These are phyloP conservation scores for Neonothopanus nambi DNA, from an alignment of 1,284 basidiomycete genomes.

Conservation along the genomic window DNA sequence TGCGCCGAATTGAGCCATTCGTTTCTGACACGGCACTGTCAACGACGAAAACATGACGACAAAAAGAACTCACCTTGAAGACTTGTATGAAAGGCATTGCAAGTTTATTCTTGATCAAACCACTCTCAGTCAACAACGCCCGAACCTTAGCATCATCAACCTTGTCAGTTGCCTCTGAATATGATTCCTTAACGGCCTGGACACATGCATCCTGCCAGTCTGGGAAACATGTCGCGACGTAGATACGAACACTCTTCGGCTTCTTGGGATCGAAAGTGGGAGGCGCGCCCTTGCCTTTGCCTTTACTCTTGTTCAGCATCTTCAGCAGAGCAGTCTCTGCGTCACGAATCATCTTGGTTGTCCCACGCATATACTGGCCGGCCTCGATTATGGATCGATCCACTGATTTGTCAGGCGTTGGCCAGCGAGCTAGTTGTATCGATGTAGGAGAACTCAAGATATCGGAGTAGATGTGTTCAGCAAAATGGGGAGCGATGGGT, in stretches of 20 bases:
- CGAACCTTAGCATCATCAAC: conserved; percentile 88
- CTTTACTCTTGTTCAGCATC: conserved; percentile 70
- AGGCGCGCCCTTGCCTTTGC: conserved; percentile 38
- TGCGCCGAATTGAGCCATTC: conserved; percentile 79
- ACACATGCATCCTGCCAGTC: conserved; percentile 92
- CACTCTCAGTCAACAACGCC: conserved; percentile 68
- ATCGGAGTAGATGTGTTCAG: conserved; percentile 87
- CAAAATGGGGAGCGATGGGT: conserved; percentile 94
- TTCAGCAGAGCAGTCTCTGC: conserved; percentile 81
- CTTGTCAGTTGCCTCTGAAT: conserved; percentile 56
- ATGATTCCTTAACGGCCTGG: conserved; percentile 72
- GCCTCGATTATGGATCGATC: conserved; percentile 71
- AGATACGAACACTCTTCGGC: conserved; percentile 85
- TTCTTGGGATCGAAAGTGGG: conserved; percentile 77
- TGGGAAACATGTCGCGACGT: conserved; percentile 90
- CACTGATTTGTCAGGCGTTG: conserved; percentile 57
- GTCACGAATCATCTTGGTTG: conserved; percentile 88
- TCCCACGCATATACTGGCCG: conserved; percentile 82
- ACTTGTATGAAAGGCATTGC: conserved; percentile 93
- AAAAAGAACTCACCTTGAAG: conserved; percentile 71
- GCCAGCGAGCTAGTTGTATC: conserved; percentile 84
- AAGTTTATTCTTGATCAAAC: conserved; percentile 93
- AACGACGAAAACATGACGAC: not conserved
- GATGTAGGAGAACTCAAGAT: conserved; percentile 77
- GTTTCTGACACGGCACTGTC: conserved; percentile 59